Evolutionary conservation across 2,329 filamentous ascomycete species (phyloP).

Genomic region (Botrytis fabae): DNA sequence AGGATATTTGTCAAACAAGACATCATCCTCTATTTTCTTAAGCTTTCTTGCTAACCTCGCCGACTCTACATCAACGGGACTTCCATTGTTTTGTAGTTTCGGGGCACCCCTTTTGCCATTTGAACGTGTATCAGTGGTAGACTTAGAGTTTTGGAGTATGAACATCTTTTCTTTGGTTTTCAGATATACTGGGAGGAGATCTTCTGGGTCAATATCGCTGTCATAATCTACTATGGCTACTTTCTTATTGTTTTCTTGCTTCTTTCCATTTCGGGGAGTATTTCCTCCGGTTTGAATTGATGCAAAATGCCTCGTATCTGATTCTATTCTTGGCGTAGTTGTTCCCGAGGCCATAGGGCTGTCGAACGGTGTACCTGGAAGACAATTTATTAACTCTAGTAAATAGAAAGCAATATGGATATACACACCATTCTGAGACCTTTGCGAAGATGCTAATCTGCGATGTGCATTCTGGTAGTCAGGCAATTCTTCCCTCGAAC

Average conservation of each 20-base stretch:
- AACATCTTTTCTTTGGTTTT: constrained; percentile 71
- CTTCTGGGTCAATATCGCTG: constrained; percentile 72
- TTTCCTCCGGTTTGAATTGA: constrained; percentile 18
- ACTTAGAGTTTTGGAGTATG: constrained; percentile 54
- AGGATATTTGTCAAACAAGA: constrained; percentile 68
- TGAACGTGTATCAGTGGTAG: constrained; percentile 44
- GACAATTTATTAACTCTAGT: constrained; percentile 19
- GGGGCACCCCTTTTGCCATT: constrained; percentile 24
- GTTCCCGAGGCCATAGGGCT: constrained; percentile 40
- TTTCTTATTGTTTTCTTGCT: constrained; percentile 30
- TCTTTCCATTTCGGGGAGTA: constrained; percentile 28
- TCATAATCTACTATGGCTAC: constrained; percentile 52
- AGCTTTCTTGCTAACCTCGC: constrained; percentile 73
- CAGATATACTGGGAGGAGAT: constrained; percentile 74
- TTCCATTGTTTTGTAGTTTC: constrained; percentile 26
- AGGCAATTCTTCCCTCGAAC: constrained; percentile 66
- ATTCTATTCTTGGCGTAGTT: constrained; percentile 38
- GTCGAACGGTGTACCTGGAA: constrained; percentile 38
- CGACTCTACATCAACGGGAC: constrained; percentile 45
- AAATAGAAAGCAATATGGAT: not conserved
- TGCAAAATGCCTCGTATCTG: constrained; percentile 38
- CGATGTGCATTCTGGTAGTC: constrained; percentile 60
- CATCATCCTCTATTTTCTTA: constrained; percentile 72
- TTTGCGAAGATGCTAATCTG: constrained; percentile 32
- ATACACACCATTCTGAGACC: constrained; percentile 38